Evolutionary conservation across 2,329 filamentous ascomycete genomes (phyloP), one percentile per base, ranked within the genome.

Genomic region (Talaromyces sp.): DNA sequence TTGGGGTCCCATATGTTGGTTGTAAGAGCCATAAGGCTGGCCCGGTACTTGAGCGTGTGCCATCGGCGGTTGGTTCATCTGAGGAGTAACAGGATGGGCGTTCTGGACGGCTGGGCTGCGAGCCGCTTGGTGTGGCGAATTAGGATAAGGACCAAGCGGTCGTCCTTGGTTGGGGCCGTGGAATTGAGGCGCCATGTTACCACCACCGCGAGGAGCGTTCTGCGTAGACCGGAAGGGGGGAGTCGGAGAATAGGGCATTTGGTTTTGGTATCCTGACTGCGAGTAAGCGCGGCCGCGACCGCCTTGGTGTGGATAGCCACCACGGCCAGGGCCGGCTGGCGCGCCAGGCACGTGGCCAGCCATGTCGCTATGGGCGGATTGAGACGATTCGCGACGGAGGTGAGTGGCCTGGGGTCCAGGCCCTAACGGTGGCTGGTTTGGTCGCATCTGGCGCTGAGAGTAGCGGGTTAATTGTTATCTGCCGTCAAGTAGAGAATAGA

Each of bases 381-480:
- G 92, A 42, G 89, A 89, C 32, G 93, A 97, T 73, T 93, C 90
- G 68, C 92, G 89, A 70, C 93, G 89, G 69, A 91, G 85, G 77
- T 98, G 93, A 66, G 84, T 85, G n/a, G 86, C 83, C 70, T 89
- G 89, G 59, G 85, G 79, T 63, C 83, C 84, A 68, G 87, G 81
- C 63, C 83, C 81, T 65, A 84, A 81, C 63, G 84, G 83, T 67
- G 84, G 84, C 67, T 88, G 85, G 67, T 85, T 81, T 55, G 88
- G 85, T 80, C 88, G 86, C 78, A 89, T 84, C 77, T 92, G 87
- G 72, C 85, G 85, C 85, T 88, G 42, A 52, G 70, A 47, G 60
- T 66, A 67, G 67, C 53, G 62, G 64, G 56, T 61, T 55, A 65
- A 65, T 42, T 57, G 30, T 30, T 58, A 65, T 47, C 67, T 65